Percentiles rank a stretch among this genome's conserved stretches.
phyloP scores from a whole-genome alignment of 768 basidiomycete genomes.

The Hygrophorus pudorinus region DNA sequence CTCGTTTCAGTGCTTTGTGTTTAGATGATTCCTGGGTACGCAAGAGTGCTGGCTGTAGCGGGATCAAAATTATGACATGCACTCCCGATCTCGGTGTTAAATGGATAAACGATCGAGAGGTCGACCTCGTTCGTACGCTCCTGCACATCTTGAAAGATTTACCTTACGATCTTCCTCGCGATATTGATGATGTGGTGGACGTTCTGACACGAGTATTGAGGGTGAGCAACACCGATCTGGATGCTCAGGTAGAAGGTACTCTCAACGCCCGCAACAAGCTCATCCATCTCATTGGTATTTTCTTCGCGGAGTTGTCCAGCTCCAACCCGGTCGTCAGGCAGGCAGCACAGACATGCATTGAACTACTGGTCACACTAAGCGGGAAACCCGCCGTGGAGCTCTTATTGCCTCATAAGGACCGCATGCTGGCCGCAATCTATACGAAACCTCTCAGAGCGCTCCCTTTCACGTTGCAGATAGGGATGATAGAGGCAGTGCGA shows the following conservation, averaged over 20 bases:
- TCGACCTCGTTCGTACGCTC: constrained; percentile 83
- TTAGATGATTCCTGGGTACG: constrained; percentile 85
- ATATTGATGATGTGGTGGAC: constrained; percentile 69
- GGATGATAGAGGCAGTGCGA: constrained; percentile 94
- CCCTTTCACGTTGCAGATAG: constrained; percentile 92
- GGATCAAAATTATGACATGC: constrained; percentile 70
- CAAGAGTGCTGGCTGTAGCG: constrained; percentile 84
- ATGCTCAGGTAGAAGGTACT: constrained; percentile 33
- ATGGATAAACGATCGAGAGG: constrained; percentile 81
- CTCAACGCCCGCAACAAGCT: constrained; percentile 43
- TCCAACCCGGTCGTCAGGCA: constrained; percentile 79
- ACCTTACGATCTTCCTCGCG: constrained; percentile 77
- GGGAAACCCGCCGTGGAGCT: constrained; percentile 66
- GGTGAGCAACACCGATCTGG: constrained; percentile 44
- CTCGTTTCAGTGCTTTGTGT: constrained; percentile 77
- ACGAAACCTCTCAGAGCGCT: constrained; percentile 95
- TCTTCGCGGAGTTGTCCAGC: constrained; percentile 83
- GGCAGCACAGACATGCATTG: constrained; percentile 74
- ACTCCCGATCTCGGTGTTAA: constrained; percentile 61
- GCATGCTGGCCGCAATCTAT: constrained; percentile 83
- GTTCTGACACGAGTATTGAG: constrained; percentile 62
- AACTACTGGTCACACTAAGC: constrained; percentile 64
- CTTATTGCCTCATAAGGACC: constrained; percentile 76
- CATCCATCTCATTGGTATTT: constrained; percentile 65
- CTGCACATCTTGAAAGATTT: constrained; percentile 92